Evolutionary conservation across 305 asterid genomes (phyloP).

Genomic region (Fraxinus nigra): DNA sequence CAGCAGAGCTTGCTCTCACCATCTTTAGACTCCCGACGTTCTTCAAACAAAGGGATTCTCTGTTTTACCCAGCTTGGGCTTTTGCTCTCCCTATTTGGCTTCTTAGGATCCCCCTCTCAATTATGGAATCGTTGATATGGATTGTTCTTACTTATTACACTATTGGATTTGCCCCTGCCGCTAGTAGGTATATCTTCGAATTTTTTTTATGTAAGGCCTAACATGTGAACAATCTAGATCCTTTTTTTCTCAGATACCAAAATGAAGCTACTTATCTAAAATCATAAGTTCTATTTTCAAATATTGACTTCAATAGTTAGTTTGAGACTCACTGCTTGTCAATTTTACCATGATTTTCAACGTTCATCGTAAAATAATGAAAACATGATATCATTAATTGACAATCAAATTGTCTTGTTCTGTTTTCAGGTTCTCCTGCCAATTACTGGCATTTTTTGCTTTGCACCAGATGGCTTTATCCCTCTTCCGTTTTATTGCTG

Average conservation of each 20-base stretch:
- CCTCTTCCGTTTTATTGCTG: slow-evolving; percentile 46
- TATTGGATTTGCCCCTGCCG: slow-evolving; percentile 48
- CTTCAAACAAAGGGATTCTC: slow-evolving; percentile 46
- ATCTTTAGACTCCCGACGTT: slow-evolving; percentile 45
- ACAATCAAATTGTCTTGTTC: not conserved
- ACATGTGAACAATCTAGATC: not conserved
- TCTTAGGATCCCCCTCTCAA: slow-evolving; percentile 39
- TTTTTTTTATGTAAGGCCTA: not conserved
- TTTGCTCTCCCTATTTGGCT: slow-evolving; percentile 51
- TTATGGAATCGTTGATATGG: slow-evolving; percentile 46
- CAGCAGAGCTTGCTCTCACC: slow-evolving; percentile 39
- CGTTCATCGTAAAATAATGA: not conserved
- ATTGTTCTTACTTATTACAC: slow-evolving; percentile 45
- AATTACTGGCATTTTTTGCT: slow-evolving; percentile 45
- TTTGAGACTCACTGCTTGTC: not conserved
- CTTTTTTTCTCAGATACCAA: not conserved
- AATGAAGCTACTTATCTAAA: not conserved
- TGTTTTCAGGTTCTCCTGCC: slow-evolving; percentile 38
- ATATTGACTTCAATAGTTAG: not conserved
- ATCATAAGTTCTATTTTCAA: not conserved
- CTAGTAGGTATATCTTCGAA: slow-evolving; percentile 34
- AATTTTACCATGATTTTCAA: not conserved
- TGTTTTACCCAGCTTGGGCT: slow-evolving; percentile 54
- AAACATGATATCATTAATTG: not conserved
- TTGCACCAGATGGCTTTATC: slow-evolving; percentile 53